Evolutionary conservation across 1,284 basidiomycete genomes (phyloP).

Genomic region (Apiotrichum gamsii): DNA sequence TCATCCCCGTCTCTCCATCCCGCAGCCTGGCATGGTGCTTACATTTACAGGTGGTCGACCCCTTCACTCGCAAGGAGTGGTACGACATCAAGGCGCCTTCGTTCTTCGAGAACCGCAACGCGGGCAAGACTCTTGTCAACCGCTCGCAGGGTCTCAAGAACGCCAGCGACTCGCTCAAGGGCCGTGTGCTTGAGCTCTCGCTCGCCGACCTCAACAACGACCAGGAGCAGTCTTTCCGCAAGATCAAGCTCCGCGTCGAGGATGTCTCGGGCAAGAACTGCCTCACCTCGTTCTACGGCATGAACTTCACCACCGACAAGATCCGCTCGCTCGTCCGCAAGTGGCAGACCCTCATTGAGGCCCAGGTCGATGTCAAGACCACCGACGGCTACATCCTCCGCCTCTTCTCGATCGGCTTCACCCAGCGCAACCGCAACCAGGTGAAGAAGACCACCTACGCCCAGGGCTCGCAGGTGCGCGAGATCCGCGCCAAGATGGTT

Average conservation of each 20-base stretch:
- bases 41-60: conserved; percentile 99
- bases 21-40: no score
- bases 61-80: conserved; percentile 99
- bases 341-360: conserved; percentile 99
- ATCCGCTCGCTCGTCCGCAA: conserved; percentile 99
- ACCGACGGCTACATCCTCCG: conserved; percentile 99
- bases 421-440: conserved; percentile 92
- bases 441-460: conserved; percentile 99
- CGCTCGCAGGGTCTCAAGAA: conserved; percentile 98
- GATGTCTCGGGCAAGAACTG: conserved; percentile 95
- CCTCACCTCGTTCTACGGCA: conserved; percentile 99
- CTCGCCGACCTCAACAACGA: conserved; percentile 99
- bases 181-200: conserved; percentile 93
- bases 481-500: conserved; percentile 99
- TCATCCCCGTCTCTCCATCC: no score
- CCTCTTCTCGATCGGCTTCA: conserved; percentile 98
- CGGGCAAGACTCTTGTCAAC: conserved; percentile 99
- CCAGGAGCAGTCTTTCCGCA: conserved; percentile 99
- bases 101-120: conserved; percentile 93
- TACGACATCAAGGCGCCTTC: conserved; percentile 99
- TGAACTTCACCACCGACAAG: conserved; percentile 99
- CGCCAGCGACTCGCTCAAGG: conserved; percentile 97
- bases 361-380: conserved; percentile 97
- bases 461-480: conserved; percentile 87
- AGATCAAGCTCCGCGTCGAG: conserved; percentile 97